Base-by-base conservation (phyloP, 2,329 filamentous ascomycete genomes). In the Aspergillus sp. region DNA sequence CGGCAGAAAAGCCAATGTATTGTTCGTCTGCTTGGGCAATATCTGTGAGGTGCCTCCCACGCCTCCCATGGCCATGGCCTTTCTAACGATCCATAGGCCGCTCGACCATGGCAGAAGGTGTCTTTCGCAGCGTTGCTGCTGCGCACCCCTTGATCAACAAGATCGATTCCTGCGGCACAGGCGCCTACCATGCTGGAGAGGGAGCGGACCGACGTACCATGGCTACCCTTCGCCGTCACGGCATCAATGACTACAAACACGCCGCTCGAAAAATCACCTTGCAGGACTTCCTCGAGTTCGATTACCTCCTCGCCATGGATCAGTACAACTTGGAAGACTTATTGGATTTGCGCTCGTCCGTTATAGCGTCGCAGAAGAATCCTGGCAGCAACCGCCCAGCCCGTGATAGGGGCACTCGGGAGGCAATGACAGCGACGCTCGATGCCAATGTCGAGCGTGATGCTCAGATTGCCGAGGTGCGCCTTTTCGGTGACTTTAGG, bases 241-340 rank as follows among this genome's bases (percentile, higher is more conserved):
- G 89, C 38, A 93, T 98, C 69, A 88, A 81, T 6, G 84, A 89
- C 63, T 97, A 96, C 77, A 80, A 83, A 11, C 93, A 97, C 77
- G 80, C 82, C 2, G 93, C 92, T 22, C 88, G 93, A 56, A 90
- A 91, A 76, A 88, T 96, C 75, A 75, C 78, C 76, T 77, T 82
- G 1, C 84, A 85, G 55, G 95, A 99, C 77, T 96, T 98, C 70
- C 81, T 88, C 59, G 83, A 85, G 17, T 98, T 97, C 72, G 92
- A 98, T 77, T 98, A 96, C 79, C 88, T 99, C 63, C 88, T 99
- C 60, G 93, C 91, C 63, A 99, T 99, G 95, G 95, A 99, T 74
- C 83, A 86, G 53, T 86, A 88, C 50, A 98, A 98, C 75, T 81
- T 96, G 49, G 82, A 84, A 8, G 86, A 96, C 71, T 79, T 96